Base-by-base conservation (phyloP, 805 yeast species). In the Lachancea mirantina region DNA sequence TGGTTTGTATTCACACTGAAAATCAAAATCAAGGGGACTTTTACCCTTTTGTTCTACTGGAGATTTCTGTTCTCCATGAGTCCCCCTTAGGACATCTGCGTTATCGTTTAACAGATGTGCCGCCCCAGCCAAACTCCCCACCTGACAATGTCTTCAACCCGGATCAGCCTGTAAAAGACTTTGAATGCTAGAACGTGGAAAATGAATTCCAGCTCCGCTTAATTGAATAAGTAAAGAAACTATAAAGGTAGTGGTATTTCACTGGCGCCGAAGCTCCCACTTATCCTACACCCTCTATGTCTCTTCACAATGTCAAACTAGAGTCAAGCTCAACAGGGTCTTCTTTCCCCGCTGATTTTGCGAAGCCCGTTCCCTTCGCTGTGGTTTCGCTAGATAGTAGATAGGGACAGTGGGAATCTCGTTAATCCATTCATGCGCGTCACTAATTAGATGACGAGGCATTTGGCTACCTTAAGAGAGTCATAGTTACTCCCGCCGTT, bases 51-150 rank as follows among this genome's bases (percentile, higher is more conserved):
- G 61, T 59, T 62, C 65, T 61, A 61, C 65, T 59, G 65, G 61
- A 59, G 64, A 59, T 62, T 62, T 62, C 65, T 60, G 65, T 60
- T 62, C 67, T 60, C 64, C 62, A 62, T 60, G 64, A 59, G 65
- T 50, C 64, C 63, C 64, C 65, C 66, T 59, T 46, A 46, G 51
- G 51, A 59, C 65, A 62, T 53, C 67, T 61, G 66, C 65, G 64
- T 60, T 61, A 61, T 61, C 64, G 62, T 61, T 61, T 61, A 61
- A 60, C 64, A 61, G 64, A 60, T 57, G 65, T 61, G 63, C 62
- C 65, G 63, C 65, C 64, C 63, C 65, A 59, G 65, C 64, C 65
- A 61, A 59, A 62, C 65, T 61, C 63, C 62, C 61, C 61, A 56
- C 59, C 62, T 54, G 62, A 58, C 64, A 57, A 54, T 57, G 64